Evolutionary conservation across 2,329 filamentous ascomycete species (phyloP), one percentile per base, ranked within the genome.

Genomic region (Penicillium sp.): DNA sequence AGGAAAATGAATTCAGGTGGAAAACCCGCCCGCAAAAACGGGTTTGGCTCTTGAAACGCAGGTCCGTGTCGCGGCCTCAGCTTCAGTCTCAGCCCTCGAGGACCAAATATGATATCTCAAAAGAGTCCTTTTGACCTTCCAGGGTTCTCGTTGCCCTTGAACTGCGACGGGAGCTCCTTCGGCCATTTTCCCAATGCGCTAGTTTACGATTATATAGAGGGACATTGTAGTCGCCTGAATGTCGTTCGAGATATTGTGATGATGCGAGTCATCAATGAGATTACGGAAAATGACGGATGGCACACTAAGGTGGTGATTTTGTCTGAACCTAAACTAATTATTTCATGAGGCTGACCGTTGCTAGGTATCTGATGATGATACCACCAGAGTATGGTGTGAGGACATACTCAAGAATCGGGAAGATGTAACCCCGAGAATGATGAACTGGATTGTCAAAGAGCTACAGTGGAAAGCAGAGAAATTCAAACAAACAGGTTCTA

Each of bases 391-490:
- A 31, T 31, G 10, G 8, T 31, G 28, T 31, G 28, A 31, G 14
- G 28, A 31, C 5, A 31, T 31, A 31, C 28, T 31, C 10, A 31
- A 11, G 10, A 31, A 3, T 31, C 28, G 7, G 28, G 28, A 60
- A 18, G 64, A 69, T 26, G 60, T 76, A 2, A 67, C 71, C 0
- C 54, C 68, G 5, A 66, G 63, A 7, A 73, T 77, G 71, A 62
- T 72, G 34, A 65, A 75, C 18, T 74, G 67, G 58, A 69, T 76
- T 52, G 70, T 83, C 21, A 55, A 70, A 16, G 82, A 85, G 54
- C 72, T 85, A 0, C 74, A 72, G 2, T 75, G 75, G 63, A 84
- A 84, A 59, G 78, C 80, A 0, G 62, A 57, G 3, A 58, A 71
- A 2, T 75, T 75, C 51, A 62, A 74, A 37, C 54, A 74, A 9